Percentiles rank a stretch among this genome's conserved stretches.
Evolutionary conservation across 2,329 filamentous ascomycete species (phyloP).

Genomic region (Clarireedia hainanense): DNA sequence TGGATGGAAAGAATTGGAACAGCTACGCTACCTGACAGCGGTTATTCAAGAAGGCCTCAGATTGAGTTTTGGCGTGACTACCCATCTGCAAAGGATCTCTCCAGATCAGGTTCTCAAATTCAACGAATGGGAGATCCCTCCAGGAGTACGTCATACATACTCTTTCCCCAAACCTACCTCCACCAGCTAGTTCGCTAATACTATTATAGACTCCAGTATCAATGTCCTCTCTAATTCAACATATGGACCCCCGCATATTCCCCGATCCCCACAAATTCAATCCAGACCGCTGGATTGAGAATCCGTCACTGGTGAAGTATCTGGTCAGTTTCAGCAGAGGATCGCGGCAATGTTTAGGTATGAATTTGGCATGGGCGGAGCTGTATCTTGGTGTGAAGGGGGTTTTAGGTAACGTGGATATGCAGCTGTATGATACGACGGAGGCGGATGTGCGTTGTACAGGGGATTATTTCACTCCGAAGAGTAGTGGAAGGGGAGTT

Average conservation of each 20-base stretch:
- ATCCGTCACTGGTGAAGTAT: constrained; percentile 16
- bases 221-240: constrained; percentile 33
- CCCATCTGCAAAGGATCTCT: constrained; percentile 24
- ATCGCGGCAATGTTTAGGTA: constrained; percentile 35
- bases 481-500: background rate
- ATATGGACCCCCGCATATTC: constrained; percentile 34
- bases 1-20: constrained; percentile 18
- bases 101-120: constrained; percentile 16
- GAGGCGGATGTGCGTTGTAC: background rate
- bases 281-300: constrained; percentile 36
- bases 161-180: no score
- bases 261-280: constrained; percentile 32
- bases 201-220: constrained; percentile 31
- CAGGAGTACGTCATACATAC: background rate
- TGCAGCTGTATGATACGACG: background rate
- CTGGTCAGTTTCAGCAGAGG: constrained; percentile 37
- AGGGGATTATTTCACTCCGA: background rate
- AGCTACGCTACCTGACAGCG: constrained; percentile 27
- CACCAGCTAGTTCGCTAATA: background rate
- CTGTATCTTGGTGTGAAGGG: background rate
- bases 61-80: constrained; percentile 26
- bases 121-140: constrained; percentile 15
- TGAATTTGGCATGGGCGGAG: background rate
- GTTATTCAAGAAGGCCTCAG: constrained; percentile 31
- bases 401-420: background rate